Evolutionary conservation across 768 basidiomycete genomes (phyloP).

Genomic region (Trametes gibbosa): DNA sequence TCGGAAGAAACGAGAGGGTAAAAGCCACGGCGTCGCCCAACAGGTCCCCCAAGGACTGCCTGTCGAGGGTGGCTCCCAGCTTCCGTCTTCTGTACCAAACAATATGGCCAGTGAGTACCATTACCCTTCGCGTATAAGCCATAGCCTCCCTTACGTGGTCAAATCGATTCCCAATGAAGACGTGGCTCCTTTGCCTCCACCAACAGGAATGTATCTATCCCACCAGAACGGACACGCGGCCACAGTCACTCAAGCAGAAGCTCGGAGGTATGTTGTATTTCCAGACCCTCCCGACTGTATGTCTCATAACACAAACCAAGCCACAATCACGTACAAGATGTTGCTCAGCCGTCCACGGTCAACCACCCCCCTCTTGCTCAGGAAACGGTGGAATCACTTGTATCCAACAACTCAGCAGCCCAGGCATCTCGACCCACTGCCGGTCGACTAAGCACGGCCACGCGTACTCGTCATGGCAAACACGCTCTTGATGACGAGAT

Average conservation of each 20-base stretch:
- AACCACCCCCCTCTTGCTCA: neutral
- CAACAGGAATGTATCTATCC: neutral
- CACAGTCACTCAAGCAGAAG: neutral
- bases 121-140: too few relatives aligned
- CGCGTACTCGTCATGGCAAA: slow-evolving; percentile 17
- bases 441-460: neutral
- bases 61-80: neutral
- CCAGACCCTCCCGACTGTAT: too few relatives aligned
- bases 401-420: neutral
- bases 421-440: slow-evolving; percentile 4
- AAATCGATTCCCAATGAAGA: neutral
- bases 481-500: slow-evolving; percentile 42
- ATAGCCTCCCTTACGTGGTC: too few relatives aligned
- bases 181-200: neutral
- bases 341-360: neutral
- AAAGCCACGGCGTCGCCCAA: neutral
- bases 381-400: neutral
- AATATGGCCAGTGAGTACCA: neutral
- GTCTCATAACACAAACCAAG: neutral
- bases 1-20: slow-evolving; percentile 11
- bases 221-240: neutral
- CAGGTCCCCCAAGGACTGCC: neutral
- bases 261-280: neutral
- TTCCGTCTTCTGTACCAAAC: neutral
- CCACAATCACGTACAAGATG: neutral